These are phyloP conservation scores for Trichodelitschia bisporula DNA, from an alignment of 495 filamentous ascomycete species.

Conservation along the genomic window DNA sequence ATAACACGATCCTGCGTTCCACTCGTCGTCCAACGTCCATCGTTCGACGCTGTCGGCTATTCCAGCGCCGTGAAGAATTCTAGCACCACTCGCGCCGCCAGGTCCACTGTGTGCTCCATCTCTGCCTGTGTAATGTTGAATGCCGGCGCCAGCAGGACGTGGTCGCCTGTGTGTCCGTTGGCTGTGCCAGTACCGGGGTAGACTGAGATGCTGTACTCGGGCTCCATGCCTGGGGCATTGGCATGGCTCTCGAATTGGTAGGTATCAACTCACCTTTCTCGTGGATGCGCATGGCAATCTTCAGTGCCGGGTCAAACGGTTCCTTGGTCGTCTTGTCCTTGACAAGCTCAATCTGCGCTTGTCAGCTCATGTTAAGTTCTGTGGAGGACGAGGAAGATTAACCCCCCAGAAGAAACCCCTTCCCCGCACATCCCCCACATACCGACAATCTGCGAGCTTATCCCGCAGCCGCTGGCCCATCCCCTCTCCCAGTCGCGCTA, in stretches of 20 bases:
- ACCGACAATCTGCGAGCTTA: conserved; percentile 21
- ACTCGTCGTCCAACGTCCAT: too few relatives aligned
- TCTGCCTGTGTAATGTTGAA: conserved; percentile 30
- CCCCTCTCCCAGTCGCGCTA: conserved; percentile 22
- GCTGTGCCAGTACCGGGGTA: conserved; percentile 46
- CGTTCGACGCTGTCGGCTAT: too few relatives aligned
- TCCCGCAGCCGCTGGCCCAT: conserved; percentile 22
- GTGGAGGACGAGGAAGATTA: conserved; percentile 1
- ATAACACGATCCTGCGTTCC: too few relatives aligned
- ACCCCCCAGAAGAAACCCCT: conserved; percentile 38
- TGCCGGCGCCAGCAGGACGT: conserved; percentile 50
- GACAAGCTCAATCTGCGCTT: conserved; percentile 25
- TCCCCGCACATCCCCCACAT: conserved; percentile 41
- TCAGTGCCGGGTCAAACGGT: conserved; percentile 18
- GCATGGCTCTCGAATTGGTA: conserved; percentile 19
- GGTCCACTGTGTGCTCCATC: conserved; percentile 12
- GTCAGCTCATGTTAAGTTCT: neutral
- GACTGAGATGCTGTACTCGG: conserved; percentile 32
- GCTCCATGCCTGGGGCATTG: conserved; percentile 9
- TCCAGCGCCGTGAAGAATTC: conserved; percentile 10
- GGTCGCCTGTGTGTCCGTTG: conserved; percentile 46
- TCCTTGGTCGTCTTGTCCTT: conserved; percentile 27
- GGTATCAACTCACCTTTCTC: conserved; percentile 10
- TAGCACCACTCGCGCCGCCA: conserved; percentile 9
- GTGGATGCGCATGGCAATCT: conserved; percentile 12